These are phyloP conservation scores for Lagenidium sp. DNA, from an alignment of 352 stramenopile species.

Conservation along the genomic window DNA sequence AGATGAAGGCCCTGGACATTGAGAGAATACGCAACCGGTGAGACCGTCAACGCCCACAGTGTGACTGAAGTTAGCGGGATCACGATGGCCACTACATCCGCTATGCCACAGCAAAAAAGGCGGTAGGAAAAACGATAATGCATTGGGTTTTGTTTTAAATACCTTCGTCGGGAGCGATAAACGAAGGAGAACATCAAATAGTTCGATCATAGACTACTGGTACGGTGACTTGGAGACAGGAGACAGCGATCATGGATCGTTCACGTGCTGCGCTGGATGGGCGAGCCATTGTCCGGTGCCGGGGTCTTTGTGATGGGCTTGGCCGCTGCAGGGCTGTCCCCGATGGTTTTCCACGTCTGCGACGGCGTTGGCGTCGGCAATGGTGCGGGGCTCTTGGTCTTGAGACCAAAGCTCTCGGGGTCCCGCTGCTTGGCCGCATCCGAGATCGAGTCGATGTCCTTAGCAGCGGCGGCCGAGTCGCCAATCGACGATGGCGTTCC, in stretches of 20 bases:
- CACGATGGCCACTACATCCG: background rate
- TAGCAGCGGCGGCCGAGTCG: constrained; percentile 8
- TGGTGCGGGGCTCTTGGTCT: too few relatives aligned
- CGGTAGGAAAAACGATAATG: too few relatives aligned
- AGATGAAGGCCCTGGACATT: constrained; percentile 91
- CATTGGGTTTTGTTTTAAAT: too few relatives aligned
- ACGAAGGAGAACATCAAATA: background rate
- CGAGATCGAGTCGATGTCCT: constrained; percentile 8
- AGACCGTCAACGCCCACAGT: background rate
- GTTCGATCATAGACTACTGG: too few relatives aligned
- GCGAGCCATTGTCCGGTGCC: background rate
- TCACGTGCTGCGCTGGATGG: too few relatives aligned
- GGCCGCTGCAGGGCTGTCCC: background rate
- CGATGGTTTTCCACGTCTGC: background rate
- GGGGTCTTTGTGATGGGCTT: background rate
- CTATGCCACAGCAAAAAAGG: background rate
- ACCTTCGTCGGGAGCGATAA: too few relatives aligned
- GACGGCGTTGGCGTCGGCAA: too few relatives aligned
- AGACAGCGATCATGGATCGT: too few relatives aligned
- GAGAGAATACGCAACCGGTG: constrained; percentile 33
- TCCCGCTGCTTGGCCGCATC: constrained; percentile 8
- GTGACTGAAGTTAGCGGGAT: background rate
- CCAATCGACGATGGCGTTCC: constrained; percentile 1
- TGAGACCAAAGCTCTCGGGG: constrained; percentile 5
- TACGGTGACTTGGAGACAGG: too few relatives aligned